Base-by-base conservation (phyloP, 2,329 filamentous ascomycete genomes). In the Ceratocystis smalleyi region DNA sequence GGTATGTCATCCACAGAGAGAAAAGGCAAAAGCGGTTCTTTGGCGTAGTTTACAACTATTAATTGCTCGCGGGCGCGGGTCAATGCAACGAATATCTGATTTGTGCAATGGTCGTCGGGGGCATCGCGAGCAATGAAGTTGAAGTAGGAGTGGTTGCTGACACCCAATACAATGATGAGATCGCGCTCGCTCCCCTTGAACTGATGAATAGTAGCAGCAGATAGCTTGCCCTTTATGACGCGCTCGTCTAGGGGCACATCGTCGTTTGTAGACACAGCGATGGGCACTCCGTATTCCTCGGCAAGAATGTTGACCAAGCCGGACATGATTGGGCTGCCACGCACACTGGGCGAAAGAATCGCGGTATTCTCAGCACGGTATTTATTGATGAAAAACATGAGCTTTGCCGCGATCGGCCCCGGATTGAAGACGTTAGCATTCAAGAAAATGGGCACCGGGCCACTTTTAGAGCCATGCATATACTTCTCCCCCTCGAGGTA, bases 131-230 rank as follows among this genome's bases (percentile, higher is more conserved):
- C 71, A 2, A 69, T 55, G 22, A 63, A 66, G 4, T 63, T 4
- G 32, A 73, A 73, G 59, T 69, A 73, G 0, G 67, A 67, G 12
- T 69, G 61, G 47, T 73, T 70, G 6, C 40, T 62, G 0, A 70
- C 67, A 4, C 68, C 69, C 35, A 71, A 65, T 1, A 73, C 64
- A 49, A 73, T 70, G 3, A 73, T 54, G 1, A 73, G 62, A 43
- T 71, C 65, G 17, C 71, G 71, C 66, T 73, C 71, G 51, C 68
- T 70, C 3, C 72, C 72, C 51, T 73, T 73, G 65, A 73, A 73
- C 47, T 72, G 70, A 43, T 73, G 71, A 54, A 72, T 72, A 0
- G 70, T 72, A 15, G 71, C 71, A 10, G 72, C 65, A 8, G 70
- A 70, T 22, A 73, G 12, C 62, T 73, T 73, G 10, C 70, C 69